These are phyloP conservation scores for Rhododendron griersonianum DNA, from an alignment of 148 eudicot genomes.

Conservation along the genomic window DNA sequence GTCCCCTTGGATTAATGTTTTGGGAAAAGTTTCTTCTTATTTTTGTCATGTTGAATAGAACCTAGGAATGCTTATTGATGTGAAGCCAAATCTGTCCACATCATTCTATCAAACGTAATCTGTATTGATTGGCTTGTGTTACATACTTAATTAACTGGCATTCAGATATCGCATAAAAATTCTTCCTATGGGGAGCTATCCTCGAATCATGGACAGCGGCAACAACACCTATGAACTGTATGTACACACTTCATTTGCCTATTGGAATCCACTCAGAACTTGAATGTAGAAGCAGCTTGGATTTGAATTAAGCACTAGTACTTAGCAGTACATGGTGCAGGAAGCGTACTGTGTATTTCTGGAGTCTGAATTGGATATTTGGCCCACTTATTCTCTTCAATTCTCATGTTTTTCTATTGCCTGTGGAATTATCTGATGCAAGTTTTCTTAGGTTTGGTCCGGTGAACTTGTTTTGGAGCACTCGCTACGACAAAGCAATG, in stretches of 20 bases:
- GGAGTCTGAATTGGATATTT: not conserved
- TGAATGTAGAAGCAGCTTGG: not conserved
- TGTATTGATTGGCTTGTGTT: not conserved
- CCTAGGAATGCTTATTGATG: not conserved
- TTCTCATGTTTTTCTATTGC: not conserved
- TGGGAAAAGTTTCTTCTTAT: not conserved
- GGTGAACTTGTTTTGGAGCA: slow-evolving; percentile 97
- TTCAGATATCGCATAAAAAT: slow-evolving; percentile 88
- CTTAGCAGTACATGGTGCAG: not conserved
- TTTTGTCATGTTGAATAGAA: not conserved
- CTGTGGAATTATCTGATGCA: not conserved
- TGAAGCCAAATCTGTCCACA: not conserved
- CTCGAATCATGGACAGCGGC: slow-evolving; percentile 87
- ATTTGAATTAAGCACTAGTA: not conserved
- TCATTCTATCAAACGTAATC: not conserved
- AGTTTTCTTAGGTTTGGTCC: slow-evolving; percentile 75
- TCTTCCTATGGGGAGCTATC: slow-evolving; percentile 95
- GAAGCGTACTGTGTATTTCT: not conserved
- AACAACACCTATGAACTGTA: slow-evolving; percentile 92
- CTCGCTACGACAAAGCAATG: slow-evolving; percentile 99
- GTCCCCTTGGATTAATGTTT: not conserved
- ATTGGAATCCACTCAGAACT: not conserved
- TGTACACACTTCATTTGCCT: slow-evolving; percentile 23
- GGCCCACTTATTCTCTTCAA: not conserved
- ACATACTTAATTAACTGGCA: slow-evolving; percentile 21